phyloP scores from a whole-genome alignment of 106 monocot species.

The Platanthera guangdongensis region DNA sequence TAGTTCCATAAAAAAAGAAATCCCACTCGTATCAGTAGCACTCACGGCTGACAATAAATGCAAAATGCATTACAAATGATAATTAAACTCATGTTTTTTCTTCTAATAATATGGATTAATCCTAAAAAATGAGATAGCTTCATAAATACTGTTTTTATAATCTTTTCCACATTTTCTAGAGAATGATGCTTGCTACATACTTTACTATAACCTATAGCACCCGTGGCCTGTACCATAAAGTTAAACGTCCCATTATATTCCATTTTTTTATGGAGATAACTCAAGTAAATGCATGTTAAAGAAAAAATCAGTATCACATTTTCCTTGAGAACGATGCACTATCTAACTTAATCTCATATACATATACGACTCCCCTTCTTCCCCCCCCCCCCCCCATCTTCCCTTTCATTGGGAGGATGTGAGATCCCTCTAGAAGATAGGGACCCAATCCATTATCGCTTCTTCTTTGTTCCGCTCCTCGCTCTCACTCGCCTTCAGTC shows the following conservation, averaged over 20 bases:
- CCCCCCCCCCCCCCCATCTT: no score
- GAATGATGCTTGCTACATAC: no score
- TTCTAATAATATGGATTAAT: background rate
- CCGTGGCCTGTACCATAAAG: no score
- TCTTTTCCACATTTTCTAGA: no score
- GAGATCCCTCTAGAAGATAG: no score
- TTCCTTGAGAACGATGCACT: background rate
- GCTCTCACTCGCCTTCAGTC: no score
- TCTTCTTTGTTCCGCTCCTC: no score
- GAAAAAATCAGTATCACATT: background rate
- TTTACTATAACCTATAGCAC: no score
- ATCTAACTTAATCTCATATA: no score
- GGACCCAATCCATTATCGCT: no score
- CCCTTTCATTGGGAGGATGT: no score
- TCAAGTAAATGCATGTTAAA: background rate
- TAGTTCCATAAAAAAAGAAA: slow-evolving; percentile 34
- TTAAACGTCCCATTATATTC: background rate
- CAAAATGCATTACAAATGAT: background rate
- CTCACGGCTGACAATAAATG: slow-evolving; percentile 28
- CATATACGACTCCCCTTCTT: rapidly evolving
- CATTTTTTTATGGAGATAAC: background rate
- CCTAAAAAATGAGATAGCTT: background rate
- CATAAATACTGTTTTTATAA: no score
- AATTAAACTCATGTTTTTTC: background rate
- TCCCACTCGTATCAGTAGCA: slow-evolving; percentile 43